A percentile compares a stretch with the other conserved stretches of the same genome.
These are phyloP conservation scores for Macrophomina phaseolina DNA, from an alignment of 2,329 filamentous ascomycete genomes.

Conservation along the genomic window DNA sequence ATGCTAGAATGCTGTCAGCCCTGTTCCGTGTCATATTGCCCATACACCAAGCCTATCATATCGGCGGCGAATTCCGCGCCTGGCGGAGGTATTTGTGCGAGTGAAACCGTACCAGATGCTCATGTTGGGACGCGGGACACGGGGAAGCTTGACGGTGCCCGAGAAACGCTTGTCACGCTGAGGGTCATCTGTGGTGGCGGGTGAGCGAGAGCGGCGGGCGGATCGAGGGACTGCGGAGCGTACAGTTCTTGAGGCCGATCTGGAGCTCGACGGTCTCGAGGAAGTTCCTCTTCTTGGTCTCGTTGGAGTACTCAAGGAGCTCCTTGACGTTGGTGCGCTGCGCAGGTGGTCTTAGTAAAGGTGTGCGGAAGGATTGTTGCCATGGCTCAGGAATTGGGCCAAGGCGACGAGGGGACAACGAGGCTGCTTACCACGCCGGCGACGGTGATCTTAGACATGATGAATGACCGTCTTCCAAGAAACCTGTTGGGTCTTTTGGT, in stretches of 20 bases:
- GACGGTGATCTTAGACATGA: constrained; percentile 87
- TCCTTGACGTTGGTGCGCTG: constrained; percentile 93
- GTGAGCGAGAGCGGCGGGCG: background rate
- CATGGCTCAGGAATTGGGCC: constrained; percentile 17
- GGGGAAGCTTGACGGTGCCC: constrained; percentile 94
- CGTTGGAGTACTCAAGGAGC: constrained; percentile 91
- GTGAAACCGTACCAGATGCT: constrained; percentile 67
- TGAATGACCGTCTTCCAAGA: constrained; percentile 57
- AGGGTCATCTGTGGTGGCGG: constrained; percentile 61
- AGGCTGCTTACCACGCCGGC: constrained; percentile 34
- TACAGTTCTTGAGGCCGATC: constrained; percentile 54
- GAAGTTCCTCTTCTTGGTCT: constrained; percentile 95
- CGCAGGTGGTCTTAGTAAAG: constrained; percentile 60
- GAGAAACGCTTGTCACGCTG: constrained; percentile 99
- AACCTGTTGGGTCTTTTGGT: constrained; percentile 32
- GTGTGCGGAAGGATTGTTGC: constrained; percentile 16
- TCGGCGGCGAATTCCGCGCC: too few species aligned
- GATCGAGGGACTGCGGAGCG: background rate
- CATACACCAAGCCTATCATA: too few species aligned
- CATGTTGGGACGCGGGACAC: constrained; percentile 91
- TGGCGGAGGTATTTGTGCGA: background rate
- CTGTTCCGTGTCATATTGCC: background rate
- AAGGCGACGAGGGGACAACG: background rate
- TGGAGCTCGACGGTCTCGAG: constrained; percentile 85
- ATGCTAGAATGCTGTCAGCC: constrained; percentile 59